Percentiles rank a stretch among this genome's conserved stretches.
phyloP scores from a whole-genome alignment of 768 basidiomycete genomes.

The Guyanaporus albipodus region DNA sequence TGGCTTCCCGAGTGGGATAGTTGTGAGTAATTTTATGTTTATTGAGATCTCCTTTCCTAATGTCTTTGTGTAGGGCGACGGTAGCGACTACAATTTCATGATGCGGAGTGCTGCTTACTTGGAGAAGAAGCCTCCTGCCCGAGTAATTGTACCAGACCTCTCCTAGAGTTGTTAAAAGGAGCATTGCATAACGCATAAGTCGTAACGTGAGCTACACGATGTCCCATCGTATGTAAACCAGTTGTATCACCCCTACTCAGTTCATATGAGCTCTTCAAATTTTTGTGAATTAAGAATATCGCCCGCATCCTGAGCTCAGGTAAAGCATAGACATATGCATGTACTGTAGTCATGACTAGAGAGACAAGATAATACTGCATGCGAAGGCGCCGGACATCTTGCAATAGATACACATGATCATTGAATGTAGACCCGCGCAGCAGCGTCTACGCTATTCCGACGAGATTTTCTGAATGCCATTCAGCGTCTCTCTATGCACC shows the following conservation, averaged over 20 bases:
- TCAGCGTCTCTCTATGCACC: background rate
- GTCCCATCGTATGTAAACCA: no score
- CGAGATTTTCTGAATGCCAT: background rate
- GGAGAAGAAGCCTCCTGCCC: slow-evolving; percentile 16
- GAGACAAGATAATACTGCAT: background rate
- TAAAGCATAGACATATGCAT: no score
- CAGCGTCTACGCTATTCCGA: background rate
- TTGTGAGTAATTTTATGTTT: no score
- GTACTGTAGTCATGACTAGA: no score
- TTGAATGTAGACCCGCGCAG: background rate
- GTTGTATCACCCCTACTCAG: no score
- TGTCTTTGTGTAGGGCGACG: slow-evolving; percentile 24
- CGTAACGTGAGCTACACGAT: no score
- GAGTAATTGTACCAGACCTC: slow-evolving; percentile 4
- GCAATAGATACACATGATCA: background rate
- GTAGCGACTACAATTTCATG: slow-evolving; percentile 12
- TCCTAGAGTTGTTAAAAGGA: background rate
- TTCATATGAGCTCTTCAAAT: no score
- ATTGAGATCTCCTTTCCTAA: slow-evolving; percentile 6
- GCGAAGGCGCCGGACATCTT: background rate
- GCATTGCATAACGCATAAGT: no score
- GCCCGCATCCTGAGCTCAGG: no score
- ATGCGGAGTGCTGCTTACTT: slow-evolving; percentile 14
- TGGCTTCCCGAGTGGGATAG: slow-evolving; percentile 36
- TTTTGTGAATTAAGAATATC: no score